Base-by-base conservation (phyloP, 2,329 filamentous ascomycete genomes). In the Ramichloridium luteum region DNA sequence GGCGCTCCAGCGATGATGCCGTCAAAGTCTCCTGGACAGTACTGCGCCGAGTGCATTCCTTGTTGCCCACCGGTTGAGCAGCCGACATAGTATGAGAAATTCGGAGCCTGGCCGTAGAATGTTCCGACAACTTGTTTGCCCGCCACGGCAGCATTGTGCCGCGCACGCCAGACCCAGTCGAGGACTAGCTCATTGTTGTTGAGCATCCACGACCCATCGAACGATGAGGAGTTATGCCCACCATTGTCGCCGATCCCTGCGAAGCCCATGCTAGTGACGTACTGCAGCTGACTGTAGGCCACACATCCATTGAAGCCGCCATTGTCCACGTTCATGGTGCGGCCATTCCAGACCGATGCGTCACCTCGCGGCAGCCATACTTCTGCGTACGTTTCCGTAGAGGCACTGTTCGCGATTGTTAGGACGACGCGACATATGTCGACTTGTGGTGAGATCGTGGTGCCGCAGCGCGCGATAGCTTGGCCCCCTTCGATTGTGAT, bases 1-100 rank as follows among this genome's bases (percentile, higher is more conserved):
- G 63, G 53, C 27, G 62, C 55, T 12, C 59, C 62, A 35, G 59
- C 55, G 14, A 66, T 55, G 30, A 67, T 60, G 22, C 63, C 63
- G 34, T 67, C 62, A 31, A 66, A 67, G 39, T 66, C 62, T 10
- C 58, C 46, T 1, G 62, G 63, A 37, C 55, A 67, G 27, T 56
- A 49, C 35, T 65, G 57, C 3, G 59, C 54, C 2, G 58, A 58
- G 37, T 62, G 62, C 33, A 64, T 49, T 20, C 62, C 64, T 41
- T 67, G 61, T n/a, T 58, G 54, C 13, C 63, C 63, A 36, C 63
- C 64, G n/a, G 59, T 59, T 1, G 61, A 65, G 46, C 64, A 67
- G 13, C 61, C 62, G 6, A 62, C 44, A 40, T 60, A 67, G 49
- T 67, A 67, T 13, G 59, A 59, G 37, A 65, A 60, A 20, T 49